These are phyloP conservation scores for Yarrowia divulgata DNA, from an alignment of 805 yeast genomes.

Conservation along the genomic window DNA sequence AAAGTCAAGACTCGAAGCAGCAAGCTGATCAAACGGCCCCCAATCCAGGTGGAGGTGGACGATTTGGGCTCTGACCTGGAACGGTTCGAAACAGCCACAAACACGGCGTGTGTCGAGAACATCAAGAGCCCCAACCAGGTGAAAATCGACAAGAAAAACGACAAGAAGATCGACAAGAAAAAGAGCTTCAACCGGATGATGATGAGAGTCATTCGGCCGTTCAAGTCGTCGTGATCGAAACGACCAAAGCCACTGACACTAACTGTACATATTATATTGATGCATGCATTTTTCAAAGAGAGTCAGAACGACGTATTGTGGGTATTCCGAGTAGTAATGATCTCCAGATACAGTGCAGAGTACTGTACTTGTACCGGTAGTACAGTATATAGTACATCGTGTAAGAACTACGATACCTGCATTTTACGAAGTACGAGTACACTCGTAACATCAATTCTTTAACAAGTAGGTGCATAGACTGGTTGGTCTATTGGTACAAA, in stretches of 20 bases:
- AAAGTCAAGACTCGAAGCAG: conserved; percentile 8
- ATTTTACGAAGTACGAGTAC: too few relatives aligned
- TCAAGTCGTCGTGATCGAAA: neutral
- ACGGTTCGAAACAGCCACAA: conserved; percentile 16
- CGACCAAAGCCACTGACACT: neutral
- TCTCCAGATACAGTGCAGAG: too few relatives aligned
- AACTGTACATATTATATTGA: conserved; percentile 31
- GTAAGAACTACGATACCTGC: neutral
- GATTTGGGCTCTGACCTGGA: conserved; percentile 17
- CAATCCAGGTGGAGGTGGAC: neutral
- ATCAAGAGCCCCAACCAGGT: neutral
- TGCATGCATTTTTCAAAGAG: conserved; percentile 12
- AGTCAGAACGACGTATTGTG: too few relatives aligned
- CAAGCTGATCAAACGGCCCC: conserved; percentile 6
- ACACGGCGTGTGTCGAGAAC: conserved; percentile 20
- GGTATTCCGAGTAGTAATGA: too few relatives aligned
- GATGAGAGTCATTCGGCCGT: conserved; percentile 16
- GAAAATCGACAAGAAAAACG: neutral
- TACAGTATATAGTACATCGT: too few relatives aligned
- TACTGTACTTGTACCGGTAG: too few relatives aligned
- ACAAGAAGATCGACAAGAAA: neutral
- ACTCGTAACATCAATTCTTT: too few relatives aligned
- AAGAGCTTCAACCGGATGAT: conserved; percentile 29
- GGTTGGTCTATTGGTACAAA: too few relatives aligned
- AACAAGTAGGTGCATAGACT: too few relatives aligned